phyloP scores from a whole-genome alignment of 1,139 yeast genomes.

The Diutina siamensis region DNA sequence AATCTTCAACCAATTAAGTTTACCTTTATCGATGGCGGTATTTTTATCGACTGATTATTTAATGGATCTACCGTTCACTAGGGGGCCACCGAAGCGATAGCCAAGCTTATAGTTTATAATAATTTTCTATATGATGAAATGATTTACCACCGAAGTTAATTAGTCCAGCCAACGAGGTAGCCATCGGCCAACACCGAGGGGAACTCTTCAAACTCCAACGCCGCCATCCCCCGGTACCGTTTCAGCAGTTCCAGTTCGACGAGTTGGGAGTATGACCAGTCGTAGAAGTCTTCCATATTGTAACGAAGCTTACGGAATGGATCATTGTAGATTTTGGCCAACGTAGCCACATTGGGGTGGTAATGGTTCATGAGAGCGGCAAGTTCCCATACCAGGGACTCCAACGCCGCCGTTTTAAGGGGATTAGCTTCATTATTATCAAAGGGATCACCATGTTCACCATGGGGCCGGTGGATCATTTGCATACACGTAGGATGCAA shows the following conservation, averaged over 20 bases:
- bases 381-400: slow-evolving; percentile 86
- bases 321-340: slow-evolving; percentile 79
- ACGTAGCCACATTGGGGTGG: slow-evolving; percentile 89
- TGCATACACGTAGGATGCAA: slow-evolving; percentile 92
- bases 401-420: slow-evolving; percentile 63
- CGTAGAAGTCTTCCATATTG: slow-evolving; percentile 87
- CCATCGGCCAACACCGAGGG: slow-evolving; percentile 23
- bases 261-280: slow-evolving; percentile 74
- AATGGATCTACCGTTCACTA: too few relatives aligned
- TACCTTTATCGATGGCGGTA: too few relatives aligned
- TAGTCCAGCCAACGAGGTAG: background rate
- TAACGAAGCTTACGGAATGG: slow-evolving; percentile 83
- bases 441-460: slow-evolving; percentile 60
- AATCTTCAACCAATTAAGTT: too few relatives aligned
- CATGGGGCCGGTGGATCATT: slow-evolving; percentile 43
- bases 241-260: slow-evolving; percentile 66
- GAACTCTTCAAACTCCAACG: slow-evolving; percentile 66
- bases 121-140: too few relatives aligned
- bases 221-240: slow-evolving; percentile 58
- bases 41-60: too few relatives aligned
- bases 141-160: background rate
- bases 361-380: slow-evolving; percentile 77
- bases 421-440: slow-evolving; percentile 60
- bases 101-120: too few relatives aligned
- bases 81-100: too few relatives aligned